Evolutionary conservation across 2,329 filamentous ascomycete species (phyloP).

Genomic region (Neonectria ditissima): DNA sequence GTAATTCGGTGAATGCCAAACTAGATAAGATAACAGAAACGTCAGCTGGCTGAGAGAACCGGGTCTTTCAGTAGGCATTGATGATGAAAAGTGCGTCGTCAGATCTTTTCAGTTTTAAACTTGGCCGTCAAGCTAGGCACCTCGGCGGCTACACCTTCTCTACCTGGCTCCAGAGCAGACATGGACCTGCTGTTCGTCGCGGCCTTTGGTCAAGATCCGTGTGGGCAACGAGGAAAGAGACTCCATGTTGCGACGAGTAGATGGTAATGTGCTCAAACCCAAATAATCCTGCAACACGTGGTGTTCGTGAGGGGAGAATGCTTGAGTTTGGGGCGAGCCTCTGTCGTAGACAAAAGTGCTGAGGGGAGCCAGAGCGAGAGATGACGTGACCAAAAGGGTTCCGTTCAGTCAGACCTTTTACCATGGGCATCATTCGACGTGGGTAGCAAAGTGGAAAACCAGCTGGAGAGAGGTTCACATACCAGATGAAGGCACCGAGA

Average conservation of each 20-base stretch:
- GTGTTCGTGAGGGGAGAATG: constrained; percentile 25
- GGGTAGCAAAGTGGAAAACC: constrained; percentile 7
- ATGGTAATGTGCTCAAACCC: constrained; percentile 33
- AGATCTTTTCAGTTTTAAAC: constrained; percentile 81
- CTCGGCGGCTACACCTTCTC: constrained; percentile 61
- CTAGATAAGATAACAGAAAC: background rate
- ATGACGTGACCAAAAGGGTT: constrained; percentile 61
- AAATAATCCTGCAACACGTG: constrained; percentile 33
- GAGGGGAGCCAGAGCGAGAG: constrained; percentile 31
- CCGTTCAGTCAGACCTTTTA: constrained; percentile 73
- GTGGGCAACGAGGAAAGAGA: constrained; percentile 57
- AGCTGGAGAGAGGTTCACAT: constrained; percentile 23
- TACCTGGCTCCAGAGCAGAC: constrained; percentile 28
- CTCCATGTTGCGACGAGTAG: constrained; percentile 63
- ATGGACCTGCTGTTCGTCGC: constrained; percentile 59
- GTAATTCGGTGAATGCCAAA: background rate
- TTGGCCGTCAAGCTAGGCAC: constrained; percentile 63
- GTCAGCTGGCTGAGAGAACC: constrained; percentile 15
- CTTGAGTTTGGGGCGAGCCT: constrained; percentile 22
- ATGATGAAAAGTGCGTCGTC: constrained; percentile 53
- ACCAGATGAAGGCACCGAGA: constrained; percentile 23
- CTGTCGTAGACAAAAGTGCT: constrained; percentile 30
- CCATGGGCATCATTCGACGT: constrained; percentile 67
- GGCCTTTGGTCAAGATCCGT: constrained; percentile 70
- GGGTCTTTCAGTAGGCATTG: background rate